Evolutionary conservation across 2,329 filamentous ascomycete species (phyloP).

Genomic region (Verticillium dahliae): DNA sequence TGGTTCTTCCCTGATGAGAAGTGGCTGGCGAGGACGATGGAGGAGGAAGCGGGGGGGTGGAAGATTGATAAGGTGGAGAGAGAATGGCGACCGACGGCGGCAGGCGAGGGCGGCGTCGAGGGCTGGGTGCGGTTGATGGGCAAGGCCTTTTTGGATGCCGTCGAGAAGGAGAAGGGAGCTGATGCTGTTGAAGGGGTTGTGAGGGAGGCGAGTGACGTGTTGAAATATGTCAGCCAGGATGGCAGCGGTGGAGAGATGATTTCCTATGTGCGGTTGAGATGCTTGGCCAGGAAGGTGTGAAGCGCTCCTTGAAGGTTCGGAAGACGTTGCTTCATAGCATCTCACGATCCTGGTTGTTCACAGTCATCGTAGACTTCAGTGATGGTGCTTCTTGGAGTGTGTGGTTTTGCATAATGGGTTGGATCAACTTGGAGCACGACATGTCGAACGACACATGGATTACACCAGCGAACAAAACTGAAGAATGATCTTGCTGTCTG

Average conservation of each 20-base stretch:
- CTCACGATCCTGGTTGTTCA: too few relatives aligned
- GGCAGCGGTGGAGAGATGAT: slow-evolving; percentile 50
- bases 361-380: too few relatives aligned
- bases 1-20: slow-evolving; percentile 67
- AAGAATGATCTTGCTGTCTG: too few relatives aligned
- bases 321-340: neutral
- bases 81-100: slow-evolving; percentile 58
- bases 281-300: slow-evolving; percentile 32
- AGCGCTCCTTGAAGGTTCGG: neutral
- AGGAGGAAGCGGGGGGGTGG: slow-evolving; percentile 39
- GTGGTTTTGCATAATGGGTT: too few relatives aligned
- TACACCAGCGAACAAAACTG: too few relatives aligned
- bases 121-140: slow-evolving; percentile 64
- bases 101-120: slow-evolving; percentile 52
- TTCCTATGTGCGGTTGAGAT: slow-evolving; percentile 48
- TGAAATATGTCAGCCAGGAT: slow-evolving; percentile 47
- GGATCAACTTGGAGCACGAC: too few relatives aligned
- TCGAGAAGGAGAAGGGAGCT: slow-evolving; percentile 37
- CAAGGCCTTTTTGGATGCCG: slow-evolving; percentile 47
- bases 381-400: too few relatives aligned
- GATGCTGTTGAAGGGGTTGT: slow-evolving; percentile 37
- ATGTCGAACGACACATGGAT: too few relatives aligned
- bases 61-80: slow-evolving; percentile 47
- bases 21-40: slow-evolving; percentile 42
- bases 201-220: slow-evolving; percentile 44